Evolutionary conservation across 2,329 filamentous ascomycete species (phyloP).

Genomic region (Neofusicoccum parvum): DNA sequence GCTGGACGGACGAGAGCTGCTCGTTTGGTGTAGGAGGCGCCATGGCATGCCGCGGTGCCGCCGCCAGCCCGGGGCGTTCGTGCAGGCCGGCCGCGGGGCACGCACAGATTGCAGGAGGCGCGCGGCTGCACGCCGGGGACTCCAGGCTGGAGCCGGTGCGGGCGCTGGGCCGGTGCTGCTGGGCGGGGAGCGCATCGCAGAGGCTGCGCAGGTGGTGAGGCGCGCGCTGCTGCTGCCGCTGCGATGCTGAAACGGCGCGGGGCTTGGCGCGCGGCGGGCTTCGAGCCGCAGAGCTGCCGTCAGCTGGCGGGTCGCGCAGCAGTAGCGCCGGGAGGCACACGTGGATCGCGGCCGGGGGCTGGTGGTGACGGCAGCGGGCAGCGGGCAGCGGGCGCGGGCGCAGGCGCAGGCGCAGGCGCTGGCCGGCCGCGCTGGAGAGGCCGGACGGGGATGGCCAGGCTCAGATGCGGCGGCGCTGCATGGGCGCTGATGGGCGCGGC

Average conservation of each 20-base stretch:
- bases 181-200: not conserved
- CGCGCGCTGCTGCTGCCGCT: not conserved
- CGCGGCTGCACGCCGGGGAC: not conserved
- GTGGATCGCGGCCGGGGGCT: slow-evolving; percentile 13
- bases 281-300: slow-evolving; percentile 10
- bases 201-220: not conserved
- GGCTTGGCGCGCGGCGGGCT: slow-evolving; percentile 12
- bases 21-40: not conserved
- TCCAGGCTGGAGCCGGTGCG: not conserved
- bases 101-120: not conserved
- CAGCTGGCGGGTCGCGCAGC: slow-evolving; percentile 9
- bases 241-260: slow-evolving; percentile 1
- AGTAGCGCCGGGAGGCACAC: slow-evolving; percentile 18
- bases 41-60: not conserved
- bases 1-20: not conserved
- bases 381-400: not conserved
- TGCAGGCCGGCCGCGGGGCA: no score
- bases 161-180: not conserved
- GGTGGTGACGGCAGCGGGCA: not conserved
- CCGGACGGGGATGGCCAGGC: not conserved
- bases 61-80: not conserved
- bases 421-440: no score
- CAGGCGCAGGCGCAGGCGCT: no score
- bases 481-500: not conserved
- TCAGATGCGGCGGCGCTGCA: not conserved